A percentile compares a stretch with the other conserved stretches of the same genome.
phyloP scores from a whole-genome alignment of 108 stramenopile species.

The Nitzschia sp. region DNA sequence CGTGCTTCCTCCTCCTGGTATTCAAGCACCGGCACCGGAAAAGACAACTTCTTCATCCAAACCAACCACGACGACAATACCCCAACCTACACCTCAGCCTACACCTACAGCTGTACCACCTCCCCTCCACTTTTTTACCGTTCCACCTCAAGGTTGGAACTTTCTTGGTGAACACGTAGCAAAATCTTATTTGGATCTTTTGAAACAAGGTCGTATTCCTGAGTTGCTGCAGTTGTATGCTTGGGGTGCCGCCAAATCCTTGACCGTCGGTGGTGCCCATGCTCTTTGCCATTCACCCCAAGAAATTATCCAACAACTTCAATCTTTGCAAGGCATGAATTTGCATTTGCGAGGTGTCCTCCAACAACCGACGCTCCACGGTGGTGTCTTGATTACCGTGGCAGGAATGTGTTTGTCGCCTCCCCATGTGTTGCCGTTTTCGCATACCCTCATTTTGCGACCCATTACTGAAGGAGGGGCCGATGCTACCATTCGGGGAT shows the following conservation, averaged over 20 bases:
- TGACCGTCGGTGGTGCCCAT: slow-evolving; percentile 78
- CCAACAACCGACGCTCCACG: slow-evolving; percentile 51
- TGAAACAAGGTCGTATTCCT: slow-evolving; percentile 35
- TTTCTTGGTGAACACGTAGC: slow-evolving; percentile 47
- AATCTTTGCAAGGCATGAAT: slow-evolving; percentile 49
- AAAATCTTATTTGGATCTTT: slow-evolving; percentile 50
- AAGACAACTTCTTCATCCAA: not conserved
- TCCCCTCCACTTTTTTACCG: not conserved
- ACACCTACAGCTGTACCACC: slow-evolving; percentile 26
- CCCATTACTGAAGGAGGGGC: slow-evolving; percentile 7
- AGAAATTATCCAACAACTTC: slow-evolving; percentile 55
- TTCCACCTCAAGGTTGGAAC: not conserved
- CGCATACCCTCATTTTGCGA: slow-evolving; percentile 56
- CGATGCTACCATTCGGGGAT: slow-evolving; percentile 34
- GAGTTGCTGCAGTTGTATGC: slow-evolving; percentile 60
- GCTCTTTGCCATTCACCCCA: slow-evolving; percentile 47
- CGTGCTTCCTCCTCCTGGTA: too few species aligned
- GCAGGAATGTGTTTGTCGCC: slow-evolving; percentile 51
- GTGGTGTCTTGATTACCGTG: slow-evolving; percentile 38
- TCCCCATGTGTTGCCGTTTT: slow-evolving; percentile 50
- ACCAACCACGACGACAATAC: slow-evolving; percentile 9
- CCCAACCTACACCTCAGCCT: slow-evolving; percentile 5
- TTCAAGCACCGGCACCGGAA: too few species aligned
- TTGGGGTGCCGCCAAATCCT: slow-evolving; percentile 54
- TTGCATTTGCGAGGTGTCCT: slow-evolving; percentile 65